Evolutionary conservation across 129 eudicot species (phyloP), one percentile per base, ranked within the genome.

Genomic region (Tagetes erecta): DNA sequence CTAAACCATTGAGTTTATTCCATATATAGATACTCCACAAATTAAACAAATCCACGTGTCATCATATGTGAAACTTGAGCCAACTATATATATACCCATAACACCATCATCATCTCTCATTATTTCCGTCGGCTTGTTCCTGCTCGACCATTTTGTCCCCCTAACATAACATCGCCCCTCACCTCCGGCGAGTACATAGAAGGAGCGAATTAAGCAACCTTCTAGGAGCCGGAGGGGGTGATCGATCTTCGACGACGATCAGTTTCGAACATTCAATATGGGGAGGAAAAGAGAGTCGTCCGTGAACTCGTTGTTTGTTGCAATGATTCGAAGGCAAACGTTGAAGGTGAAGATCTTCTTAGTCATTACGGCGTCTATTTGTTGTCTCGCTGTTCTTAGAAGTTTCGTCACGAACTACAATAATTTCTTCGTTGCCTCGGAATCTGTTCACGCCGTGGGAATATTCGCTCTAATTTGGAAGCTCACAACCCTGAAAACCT

Each of bases 401-500:
- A 33, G 75, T 5, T 68, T 80, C n/a, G 87, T 94, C 7, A 82
- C 46, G 5, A 79, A 88, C 65, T 81, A 71, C 50, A 82, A 79
- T 70, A 86, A 88, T 38, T 85, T 94, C 39, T 94, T 84, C 63
- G 62, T 94, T 53, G 93, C 84, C 12, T 73, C 93, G 13, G 98
- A 94, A 81, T 58, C 83, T 12, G 67, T 86, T 74, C 98, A 90
- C 59, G 93, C 87, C 57, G 59, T 80, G 7, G 98, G 98, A 37
- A 82, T 94, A 73, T 13, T 86, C 10, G 85, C 85, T 78, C 77
- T 94, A 38, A 76, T 88, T 82, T 86, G 80, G 79, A 94, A 94
- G 88, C 96, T 90, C 84, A 75, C 83, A 56, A 83, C 95, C 47
- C 84, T 80, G 56, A 88, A 84, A 62, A 85, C 90, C 57, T 94